Conservation (phyloP, 257 asterid species). For the Anisodus acutangulus region DNA sequence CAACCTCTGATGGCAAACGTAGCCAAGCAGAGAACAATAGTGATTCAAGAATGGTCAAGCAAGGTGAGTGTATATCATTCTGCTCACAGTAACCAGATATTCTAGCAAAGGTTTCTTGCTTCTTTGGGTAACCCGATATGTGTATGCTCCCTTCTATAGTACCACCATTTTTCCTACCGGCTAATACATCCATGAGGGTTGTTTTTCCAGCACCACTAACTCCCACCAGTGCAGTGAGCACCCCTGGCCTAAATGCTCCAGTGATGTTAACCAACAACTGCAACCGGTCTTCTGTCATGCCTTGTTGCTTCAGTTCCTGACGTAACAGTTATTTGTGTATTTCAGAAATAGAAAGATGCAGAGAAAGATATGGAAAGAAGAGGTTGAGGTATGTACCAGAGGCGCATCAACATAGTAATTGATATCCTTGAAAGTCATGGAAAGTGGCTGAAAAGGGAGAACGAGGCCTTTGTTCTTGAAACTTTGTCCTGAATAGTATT, state of each 20-base stretch:
- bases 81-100: constrained; percentile 98
- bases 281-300: constrained; percentile 72
- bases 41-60: constrained; percentile 87
- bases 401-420: constrained; percentile 92
- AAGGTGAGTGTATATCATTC: constrained; percentile 93
- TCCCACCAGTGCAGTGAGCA: constrained; percentile 94
- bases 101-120: constrained; percentile 93
- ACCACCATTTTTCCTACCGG: constrained; percentile 97
- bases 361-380: constrained; percentile 28
- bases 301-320: constrained; percentile 96
- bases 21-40: constrained; percentile 92
- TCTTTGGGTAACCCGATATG: constrained; percentile 87
- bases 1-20: constrained; percentile 76
- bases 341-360: constrained; percentile 29
- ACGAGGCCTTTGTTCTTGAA: constrained; percentile 85
- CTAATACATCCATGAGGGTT: constrained; percentile 96
- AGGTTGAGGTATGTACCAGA: constrained; percentile 54
- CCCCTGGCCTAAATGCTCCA: constrained; percentile 92
- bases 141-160: constrained; percentile 74
- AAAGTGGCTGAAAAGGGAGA: constrained; percentile 87
- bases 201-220: constrained; percentile 98
- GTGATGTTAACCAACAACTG: constrained; percentile 78
- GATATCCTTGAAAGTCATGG: constrained; percentile 85
- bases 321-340: constrained; percentile 28
- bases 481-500: constrained; percentile 65